phyloP scores from a whole-genome alignment of 805 yeast species.

The Lipomyces spencermartinsiae region DNA sequence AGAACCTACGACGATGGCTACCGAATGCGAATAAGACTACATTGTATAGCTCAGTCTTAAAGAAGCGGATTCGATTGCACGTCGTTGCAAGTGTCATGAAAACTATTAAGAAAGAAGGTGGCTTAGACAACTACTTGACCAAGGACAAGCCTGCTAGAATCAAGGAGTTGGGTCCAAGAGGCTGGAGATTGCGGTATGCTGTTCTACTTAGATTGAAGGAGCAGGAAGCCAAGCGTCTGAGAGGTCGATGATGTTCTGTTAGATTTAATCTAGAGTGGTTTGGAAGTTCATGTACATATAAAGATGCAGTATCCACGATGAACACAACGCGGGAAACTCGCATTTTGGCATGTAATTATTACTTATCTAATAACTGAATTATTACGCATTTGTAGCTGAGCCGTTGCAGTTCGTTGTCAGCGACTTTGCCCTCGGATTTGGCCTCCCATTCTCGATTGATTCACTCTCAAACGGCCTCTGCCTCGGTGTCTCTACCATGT shows the following conservation, averaged over 20 bases:
- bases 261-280: neutral
- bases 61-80: slow-evolving; percentile 60
- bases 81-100: slow-evolving; percentile 82
- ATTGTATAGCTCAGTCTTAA: slow-evolving; percentile 83
- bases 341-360: neutral
- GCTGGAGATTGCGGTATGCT: slow-evolving; percentile 87
- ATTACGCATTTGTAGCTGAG: neutral
- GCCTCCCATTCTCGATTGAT: too few relatives aligned
- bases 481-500: neutral
- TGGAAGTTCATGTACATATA: neutral
- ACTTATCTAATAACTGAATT: neutral
- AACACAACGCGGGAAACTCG: neutral
- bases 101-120: slow-evolving; percentile 93
- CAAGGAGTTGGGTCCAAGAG: slow-evolving; percentile 89
- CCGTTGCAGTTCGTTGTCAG: neutral
- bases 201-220: slow-evolving; percentile 53
- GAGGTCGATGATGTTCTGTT: neutral
- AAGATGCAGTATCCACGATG: neutral
- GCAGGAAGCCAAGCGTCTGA: slow-evolving; percentile 2
- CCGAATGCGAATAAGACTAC: slow-evolving; percentile 80
- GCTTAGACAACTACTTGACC: slow-evolving; percentile 83
- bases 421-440: too few relatives aligned
- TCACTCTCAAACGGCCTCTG: too few relatives aligned
- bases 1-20: slow-evolving; percentile 72
- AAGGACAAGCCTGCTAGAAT: slow-evolving; percentile 89